A percentile compares a stretch with the other conserved stretches of the same genome.
These are phyloP conservation scores for Cetraspora pellucida DNA, from an alignment of 192 early-diverging fungal genomes.

Conservation along the genomic window DNA sequence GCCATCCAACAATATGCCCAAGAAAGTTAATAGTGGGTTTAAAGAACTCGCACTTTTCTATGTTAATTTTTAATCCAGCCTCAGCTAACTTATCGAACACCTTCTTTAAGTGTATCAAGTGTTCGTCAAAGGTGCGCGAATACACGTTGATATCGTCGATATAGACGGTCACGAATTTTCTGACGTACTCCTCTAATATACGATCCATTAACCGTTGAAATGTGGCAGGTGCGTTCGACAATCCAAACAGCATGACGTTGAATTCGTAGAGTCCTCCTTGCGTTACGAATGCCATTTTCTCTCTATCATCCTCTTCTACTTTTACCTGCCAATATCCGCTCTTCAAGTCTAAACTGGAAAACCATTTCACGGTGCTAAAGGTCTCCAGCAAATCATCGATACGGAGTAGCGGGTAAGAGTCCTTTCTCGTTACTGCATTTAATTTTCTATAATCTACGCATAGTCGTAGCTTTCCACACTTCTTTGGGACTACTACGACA, in stretches of 20 bases:
- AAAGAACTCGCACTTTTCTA: slow-evolving; percentile 14
- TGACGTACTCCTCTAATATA: slow-evolving; percentile 32
- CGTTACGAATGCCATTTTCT: slow-evolving; percentile 42
- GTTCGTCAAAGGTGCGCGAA: slow-evolving; percentile 38
- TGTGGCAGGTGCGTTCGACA: slow-evolving; percentile 42
- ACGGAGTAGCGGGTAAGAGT: slow-evolving; percentile 45
- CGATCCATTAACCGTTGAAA: slow-evolving; percentile 51
- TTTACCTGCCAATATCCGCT: slow-evolving; percentile 36
- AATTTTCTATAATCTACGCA: slow-evolving; percentile 51
- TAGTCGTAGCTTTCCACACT: slow-evolving; percentile 31
- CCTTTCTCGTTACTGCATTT: slow-evolving; percentile 41
- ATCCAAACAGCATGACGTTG: slow-evolving; percentile 42
- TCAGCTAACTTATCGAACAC: slow-evolving; percentile 1
- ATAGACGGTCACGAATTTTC: slow-evolving; percentile 37
- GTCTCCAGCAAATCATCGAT: slow-evolving; percentile 43
- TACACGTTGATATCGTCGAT: slow-evolving; percentile 56
- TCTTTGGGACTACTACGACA: slow-evolving; percentile 45
- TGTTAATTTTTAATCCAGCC: slow-evolving; percentile 3
- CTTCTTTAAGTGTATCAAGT: background rate
- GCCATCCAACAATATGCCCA: slow-evolving; percentile 12
- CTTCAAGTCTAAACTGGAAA: slow-evolving; percentile 30
- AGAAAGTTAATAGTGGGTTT: background rate
- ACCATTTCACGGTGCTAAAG: slow-evolving; percentile 28
- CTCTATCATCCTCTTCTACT: background rate
- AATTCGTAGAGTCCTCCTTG: slow-evolving; percentile 42